Base-by-base conservation (phyloP, 2,329 filamentous ascomycete species). In the Diaporthe citri region DNA sequence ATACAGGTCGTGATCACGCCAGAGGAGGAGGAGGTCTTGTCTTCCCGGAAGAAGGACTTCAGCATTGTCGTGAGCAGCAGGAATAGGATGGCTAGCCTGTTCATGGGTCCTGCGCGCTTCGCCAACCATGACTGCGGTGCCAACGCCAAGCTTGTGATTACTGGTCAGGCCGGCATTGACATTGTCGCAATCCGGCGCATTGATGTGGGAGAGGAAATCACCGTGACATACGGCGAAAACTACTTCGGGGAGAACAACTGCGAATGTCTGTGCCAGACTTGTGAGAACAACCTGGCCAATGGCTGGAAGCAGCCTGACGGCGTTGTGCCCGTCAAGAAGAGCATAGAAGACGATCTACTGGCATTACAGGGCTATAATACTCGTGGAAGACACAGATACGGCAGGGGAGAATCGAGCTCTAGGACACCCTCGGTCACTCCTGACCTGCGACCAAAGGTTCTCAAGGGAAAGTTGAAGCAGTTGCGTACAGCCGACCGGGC, bases 91-190 rank as follows among this genome's bases (percentile, higher is more conserved):
- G 94, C 96, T 41, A 97, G 95, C 70, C 87, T 99, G 56, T 98
- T 99, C 82, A 92, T 99, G 82, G 97, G 97, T 0, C 97, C 97
- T 10, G 97, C 97, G 46, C 92, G 97, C 69, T 98, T 99, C 83
- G 95, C 97, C 36, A 99, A 99, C 82, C 97, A 99, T 84, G 97
- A 99, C 83, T 99, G 97, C 85, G 90, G 94, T 78, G 95, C 97
- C 43, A 99, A 98, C 85, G 96, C 96, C 12, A 91, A 93, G 81
- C 89, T 99, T 59, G 93, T 94, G 79, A 98, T 95, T 48, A 93
- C 92, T 48, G 95, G 95, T 60, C 91, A 93, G 74, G 92, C 96
- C 74, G 95, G 95, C 48, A 98, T 99, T 86, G 94, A 97, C 81
- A 96, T 99, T 74, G 91, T 97, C 67, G 95, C 97, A 3, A 91